A percentile compares a stretch with the other conserved stretches of the same genome.
These are phyloP conservation scores for Geotrichum ghanense DNA, from an alignment of 805 yeast species.

Conservation along the genomic window DNA sequence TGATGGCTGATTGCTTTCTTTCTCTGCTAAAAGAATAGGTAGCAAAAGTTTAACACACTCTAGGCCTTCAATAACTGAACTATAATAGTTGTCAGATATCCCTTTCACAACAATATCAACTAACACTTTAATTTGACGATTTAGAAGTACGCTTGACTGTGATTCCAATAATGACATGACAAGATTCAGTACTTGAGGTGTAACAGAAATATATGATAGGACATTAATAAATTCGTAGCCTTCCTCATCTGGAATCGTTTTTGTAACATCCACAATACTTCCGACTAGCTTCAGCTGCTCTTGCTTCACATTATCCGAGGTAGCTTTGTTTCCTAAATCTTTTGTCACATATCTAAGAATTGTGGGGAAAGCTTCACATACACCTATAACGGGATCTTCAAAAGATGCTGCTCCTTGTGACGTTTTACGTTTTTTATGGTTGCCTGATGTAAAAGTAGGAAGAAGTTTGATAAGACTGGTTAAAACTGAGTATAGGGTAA, in stretches of 20 bases:
- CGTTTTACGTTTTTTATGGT: too few species aligned
- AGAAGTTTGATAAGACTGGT: too few species aligned
- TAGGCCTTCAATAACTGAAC: conserved; percentile 26
- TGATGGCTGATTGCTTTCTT: neutral
- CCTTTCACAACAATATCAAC: conserved; percentile 24
- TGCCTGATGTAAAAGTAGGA: too few species aligned
- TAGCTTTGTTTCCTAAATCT: conserved; percentile 8
- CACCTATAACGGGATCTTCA: neutral
- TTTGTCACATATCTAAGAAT: conserved; percentile 7
- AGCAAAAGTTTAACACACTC: conserved; percentile 21
- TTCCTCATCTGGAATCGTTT: conserved; percentile 5
- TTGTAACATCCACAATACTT: conserved; percentile 6
- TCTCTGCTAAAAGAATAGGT: neutral
- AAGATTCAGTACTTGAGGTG: conserved; percentile 10
- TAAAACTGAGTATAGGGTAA: conserved; percentile 19
- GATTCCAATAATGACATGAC: conserved; percentile 8
- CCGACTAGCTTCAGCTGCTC: conserved; percentile 5
- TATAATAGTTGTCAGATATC: conserved; percentile 26
- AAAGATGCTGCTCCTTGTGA: neutral
- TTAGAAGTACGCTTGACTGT: conserved; percentile 4
- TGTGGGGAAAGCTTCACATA: neutral
- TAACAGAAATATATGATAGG: conserved; percentile 4
- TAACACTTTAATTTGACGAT: conserved; percentile 12
- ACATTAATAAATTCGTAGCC: conserved; percentile 5
- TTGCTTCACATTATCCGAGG: conserved; percentile 6